These are phyloP conservation scores for Chimonanthus praecox DNA, from an alignment of 164 flowering plant species.

Conservation along the genomic window DNA sequence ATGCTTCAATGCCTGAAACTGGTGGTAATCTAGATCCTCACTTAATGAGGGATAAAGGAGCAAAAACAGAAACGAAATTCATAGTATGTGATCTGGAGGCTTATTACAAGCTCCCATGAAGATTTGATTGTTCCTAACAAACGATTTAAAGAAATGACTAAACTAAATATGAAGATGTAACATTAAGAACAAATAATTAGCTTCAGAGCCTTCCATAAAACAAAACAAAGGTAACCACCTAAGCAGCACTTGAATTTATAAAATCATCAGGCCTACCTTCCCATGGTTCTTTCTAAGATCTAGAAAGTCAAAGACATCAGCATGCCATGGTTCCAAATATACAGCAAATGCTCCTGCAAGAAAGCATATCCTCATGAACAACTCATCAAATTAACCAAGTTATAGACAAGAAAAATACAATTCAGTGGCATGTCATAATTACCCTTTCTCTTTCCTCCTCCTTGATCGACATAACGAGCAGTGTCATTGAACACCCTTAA, in stretches of 20 bases:
- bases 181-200: too few relatives aligned
- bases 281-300: constrained; percentile 98
- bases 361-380: neutral
- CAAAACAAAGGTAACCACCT: too few relatives aligned
- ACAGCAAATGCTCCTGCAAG: constrained; percentile 97
- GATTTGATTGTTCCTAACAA: too few relatives aligned
- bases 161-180: too few relatives aligned
- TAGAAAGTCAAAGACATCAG: constrained; percentile 87
- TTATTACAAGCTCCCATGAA: too few relatives aligned
- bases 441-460: constrained; percentile 99
- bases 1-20: too few relatives aligned
- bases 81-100: too few relatives aligned
- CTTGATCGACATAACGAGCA: constrained; percentile 99
- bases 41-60: too few relatives aligned
- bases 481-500: constrained; percentile 95
- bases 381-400: neutral
- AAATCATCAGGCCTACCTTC: constrained; percentile 42
- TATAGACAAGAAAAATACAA: neutral
- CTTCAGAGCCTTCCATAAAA: neutral
- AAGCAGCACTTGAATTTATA: neutral
- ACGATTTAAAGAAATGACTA: too few relatives aligned
- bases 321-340: constrained; percentile 99
- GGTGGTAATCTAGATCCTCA: too few relatives aligned
- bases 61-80: too few relatives aligned
- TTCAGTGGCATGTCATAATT: neutral